Evolutionary conservation across 371 early-diverging fungal species (phyloP).

Genomic region (Mucor saturninus): DNA sequence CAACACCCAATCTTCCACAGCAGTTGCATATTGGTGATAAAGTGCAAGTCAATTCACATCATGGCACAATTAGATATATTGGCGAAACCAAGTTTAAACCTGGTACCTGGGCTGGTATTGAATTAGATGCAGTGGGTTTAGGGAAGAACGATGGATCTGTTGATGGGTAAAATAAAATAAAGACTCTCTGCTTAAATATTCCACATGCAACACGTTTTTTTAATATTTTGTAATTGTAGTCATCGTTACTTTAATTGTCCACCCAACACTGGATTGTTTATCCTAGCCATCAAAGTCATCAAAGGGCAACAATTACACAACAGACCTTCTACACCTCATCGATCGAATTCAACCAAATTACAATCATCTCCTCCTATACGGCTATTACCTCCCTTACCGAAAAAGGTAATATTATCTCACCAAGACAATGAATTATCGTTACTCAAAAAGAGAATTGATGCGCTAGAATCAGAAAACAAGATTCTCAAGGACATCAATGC

Average conservation of each 20-base stretch:
- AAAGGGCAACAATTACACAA: conserved; percentile 14
- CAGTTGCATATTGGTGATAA: conserved; percentile 21
- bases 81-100: conserved; percentile 71
- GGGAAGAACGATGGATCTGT: conserved; percentile 82
- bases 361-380: background rate
- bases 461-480: conserved; percentile 24
- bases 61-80: conserved; percentile 68
- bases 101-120: conserved; percentile 82
- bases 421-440: background rate
- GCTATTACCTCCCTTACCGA: conserved; percentile 11
- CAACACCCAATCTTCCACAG: conserved; percentile 8
- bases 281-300: conserved; percentile 17
- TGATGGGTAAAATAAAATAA: conserved; percentile 49
- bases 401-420: conserved; percentile 7
- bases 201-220: too few species aligned
- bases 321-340: conserved; percentile 25
- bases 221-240: conserved; percentile 6
- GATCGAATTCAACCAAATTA: conserved; percentile 4
- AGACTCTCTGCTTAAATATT: background rate
- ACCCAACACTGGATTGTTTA: conserved; percentile 34
- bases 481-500: conserved; percentile 4
- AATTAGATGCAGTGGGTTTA: conserved; percentile 65
- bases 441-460: conserved; percentile 18
- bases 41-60: conserved; percentile 16
- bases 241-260: conserved; percentile 35